Evolutionary conservation across 345 rosid species (phyloP).

Genomic region (Ceriops decandra): DNA sequence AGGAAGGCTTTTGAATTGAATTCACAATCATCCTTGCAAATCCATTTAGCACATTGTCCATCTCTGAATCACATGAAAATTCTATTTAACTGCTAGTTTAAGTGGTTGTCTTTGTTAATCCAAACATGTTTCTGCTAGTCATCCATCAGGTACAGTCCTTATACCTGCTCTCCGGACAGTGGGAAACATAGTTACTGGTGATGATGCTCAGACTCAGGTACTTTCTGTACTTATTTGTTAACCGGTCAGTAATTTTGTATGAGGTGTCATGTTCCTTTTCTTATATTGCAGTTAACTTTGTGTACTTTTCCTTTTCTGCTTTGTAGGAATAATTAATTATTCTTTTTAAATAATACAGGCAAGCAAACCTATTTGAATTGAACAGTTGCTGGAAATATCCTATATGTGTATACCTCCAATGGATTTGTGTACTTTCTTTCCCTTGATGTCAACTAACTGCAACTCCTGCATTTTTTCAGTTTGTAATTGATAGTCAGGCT

Average conservation of each 20-base stretch:
- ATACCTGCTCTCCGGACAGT: constrained; percentile 34
- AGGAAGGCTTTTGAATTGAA: not conserved
- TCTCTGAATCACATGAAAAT: no score
- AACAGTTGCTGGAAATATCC: not conserved
- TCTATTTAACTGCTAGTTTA: no score
- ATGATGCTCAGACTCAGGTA: constrained; percentile 40
- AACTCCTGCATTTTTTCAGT: constrained; percentile 14
- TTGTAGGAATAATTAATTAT: not conserved
- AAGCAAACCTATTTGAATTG: not conserved
- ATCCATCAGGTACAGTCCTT: constrained; percentile 29
- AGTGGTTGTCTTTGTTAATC: constrained; percentile 5
- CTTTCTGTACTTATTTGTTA: not conserved
- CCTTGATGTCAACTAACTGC: not conserved
- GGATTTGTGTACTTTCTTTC: not conserved
- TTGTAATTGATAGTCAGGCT: constrained; percentile 23
- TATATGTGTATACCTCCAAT: not conserved
- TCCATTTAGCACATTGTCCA: not conserved
- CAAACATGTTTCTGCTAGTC: constrained; percentile 14
- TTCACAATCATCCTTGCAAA: not conserved
- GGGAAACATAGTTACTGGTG: constrained; percentile 38
- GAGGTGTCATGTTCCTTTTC: not conserved
- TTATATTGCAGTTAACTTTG: not conserved
- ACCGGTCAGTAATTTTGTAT: not conserved
- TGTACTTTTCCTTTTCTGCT: no score
- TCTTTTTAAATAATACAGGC: not conserved